Percentiles rank a stretch among this genome's conserved stretches.
These are phyloP conservation scores for Smittium culicis DNA, from an alignment of 371 early-diverging fungal genomes.

Conservation along the genomic window DNA sequence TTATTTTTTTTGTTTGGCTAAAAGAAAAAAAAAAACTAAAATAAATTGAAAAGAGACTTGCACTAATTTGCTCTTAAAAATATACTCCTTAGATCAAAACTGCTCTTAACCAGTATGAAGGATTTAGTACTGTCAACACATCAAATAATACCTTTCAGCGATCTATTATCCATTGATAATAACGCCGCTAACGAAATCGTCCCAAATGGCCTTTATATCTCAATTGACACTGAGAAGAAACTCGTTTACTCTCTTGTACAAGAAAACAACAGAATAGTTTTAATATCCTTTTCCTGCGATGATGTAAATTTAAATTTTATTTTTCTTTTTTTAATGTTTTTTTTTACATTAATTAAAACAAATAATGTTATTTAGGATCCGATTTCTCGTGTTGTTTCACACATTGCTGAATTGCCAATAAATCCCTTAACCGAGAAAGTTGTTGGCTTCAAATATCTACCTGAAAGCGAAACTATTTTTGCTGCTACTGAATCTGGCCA, in stretches of 20 bases:
- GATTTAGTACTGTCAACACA: background rate
- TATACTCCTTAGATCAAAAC: too few relatives aligned
- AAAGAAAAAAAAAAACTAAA: too few relatives aligned
- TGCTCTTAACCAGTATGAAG: background rate
- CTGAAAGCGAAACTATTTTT: slow-evolving; percentile 51
- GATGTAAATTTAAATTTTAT: background rate
- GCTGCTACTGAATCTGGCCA: slow-evolving; percentile 50
- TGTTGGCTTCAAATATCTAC: slow-evolving; percentile 41
- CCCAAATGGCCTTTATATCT: background rate
- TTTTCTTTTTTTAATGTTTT: too few relatives aligned
- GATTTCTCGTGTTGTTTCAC: background rate
- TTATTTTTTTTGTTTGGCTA: too few relatives aligned
- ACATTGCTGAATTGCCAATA: slow-evolving; percentile 3
- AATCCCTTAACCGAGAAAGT: slow-evolving; percentile 8
- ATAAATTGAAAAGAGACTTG: too few relatives aligned
- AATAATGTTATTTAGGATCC: background rate
- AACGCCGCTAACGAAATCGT: background rate
- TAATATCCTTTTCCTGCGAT: background rate
- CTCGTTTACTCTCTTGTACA: background rate
- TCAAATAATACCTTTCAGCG: background rate
- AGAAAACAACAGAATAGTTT: background rate
- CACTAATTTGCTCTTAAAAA: too few relatives aligned
- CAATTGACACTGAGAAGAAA: background rate
- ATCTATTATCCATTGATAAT: background rate
- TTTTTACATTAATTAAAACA: too few relatives aligned